These are phyloP conservation scores for Fraxinus platypoda DNA, from an alignment of 305 asterid genomes.

Conservation along the genomic window DNA sequence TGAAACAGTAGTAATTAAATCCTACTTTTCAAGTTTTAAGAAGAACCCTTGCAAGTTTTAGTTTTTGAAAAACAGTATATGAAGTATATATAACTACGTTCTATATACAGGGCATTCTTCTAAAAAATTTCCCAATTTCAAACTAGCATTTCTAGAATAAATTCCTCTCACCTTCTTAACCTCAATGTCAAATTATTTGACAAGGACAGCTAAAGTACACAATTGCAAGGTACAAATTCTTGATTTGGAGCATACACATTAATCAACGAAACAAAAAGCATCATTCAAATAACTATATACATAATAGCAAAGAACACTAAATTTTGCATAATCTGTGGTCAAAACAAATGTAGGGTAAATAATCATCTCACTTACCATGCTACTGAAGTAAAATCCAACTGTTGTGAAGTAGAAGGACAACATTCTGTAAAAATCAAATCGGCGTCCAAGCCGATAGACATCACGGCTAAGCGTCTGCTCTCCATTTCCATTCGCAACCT, in stretches of 20 bases:
- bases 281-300: neutral
- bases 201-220: neutral
- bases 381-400: constrained; percentile 95
- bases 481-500: constrained; percentile 97
- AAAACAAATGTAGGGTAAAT: constrained; percentile 1
- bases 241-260: neutral
- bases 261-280: neutral
- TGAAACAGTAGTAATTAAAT: neutral
- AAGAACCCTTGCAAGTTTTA: neutral
- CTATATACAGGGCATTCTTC: neutral
- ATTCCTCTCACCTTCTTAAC: neutral
- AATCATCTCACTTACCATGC: constrained; percentile 64
- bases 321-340: neutral
- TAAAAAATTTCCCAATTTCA: neutral
- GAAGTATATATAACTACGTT: neutral
- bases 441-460: constrained; percentile 92
- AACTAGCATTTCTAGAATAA: neutral
- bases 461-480: constrained; percentile 99
- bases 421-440: constrained; percentile 97
- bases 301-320: neutral
- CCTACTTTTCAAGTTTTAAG: neutral
- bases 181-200: neutral
- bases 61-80: neutral
- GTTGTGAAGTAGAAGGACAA: constrained; percentile 97
- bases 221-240: neutral